Conservation (phyloP, 805 yeast genomes). For the Monosporozyma servazzii region DNA sequence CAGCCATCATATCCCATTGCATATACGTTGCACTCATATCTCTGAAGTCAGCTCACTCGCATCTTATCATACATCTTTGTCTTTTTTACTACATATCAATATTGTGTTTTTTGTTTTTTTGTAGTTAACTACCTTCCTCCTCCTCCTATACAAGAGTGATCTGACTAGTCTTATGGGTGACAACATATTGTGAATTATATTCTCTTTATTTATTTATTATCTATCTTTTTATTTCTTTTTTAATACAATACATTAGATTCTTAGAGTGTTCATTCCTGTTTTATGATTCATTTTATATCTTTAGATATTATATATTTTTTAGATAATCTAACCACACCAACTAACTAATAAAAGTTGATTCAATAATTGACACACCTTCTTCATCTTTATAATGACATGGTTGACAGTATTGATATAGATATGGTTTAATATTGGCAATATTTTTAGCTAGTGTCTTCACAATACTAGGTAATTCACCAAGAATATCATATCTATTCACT, state of each 20-base stretch:
- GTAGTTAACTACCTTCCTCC: too few relatives aligned
- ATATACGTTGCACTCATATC: not conserved
- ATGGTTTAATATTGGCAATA: slow-evolving; percentile 77
- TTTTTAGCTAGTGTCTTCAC: slow-evolving; percentile 72
- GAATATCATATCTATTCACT: slow-evolving; percentile 76
- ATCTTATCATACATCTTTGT: not conserved
- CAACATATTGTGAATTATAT: not conserved
- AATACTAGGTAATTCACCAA: slow-evolving; percentile 79
- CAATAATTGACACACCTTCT: slow-evolving; percentile 59
- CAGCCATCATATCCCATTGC: not conserved
- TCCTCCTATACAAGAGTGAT: too few relatives aligned
- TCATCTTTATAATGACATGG: slow-evolving; percentile 44
- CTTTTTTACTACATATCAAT: not conserved
- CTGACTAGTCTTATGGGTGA: too few relatives aligned
- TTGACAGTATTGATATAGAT: slow-evolving; percentile 74
- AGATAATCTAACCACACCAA: not conserved
- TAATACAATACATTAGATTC: not conserved
- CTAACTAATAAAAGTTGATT: slow-evolving; percentile 60
- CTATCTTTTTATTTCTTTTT: not conserved
- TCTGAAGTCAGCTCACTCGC: not conserved
- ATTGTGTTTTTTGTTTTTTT: too few relatives aligned
- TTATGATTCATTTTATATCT: not conserved
- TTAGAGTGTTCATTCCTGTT: not conserved
- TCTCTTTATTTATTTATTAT: not conserved
- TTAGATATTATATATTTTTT: not conserved